Evolutionary conservation across 164 flowering plant species (phyloP), one percentile per base, ranked within the genome.

Genomic region (Amborella trichopoda): DNA sequence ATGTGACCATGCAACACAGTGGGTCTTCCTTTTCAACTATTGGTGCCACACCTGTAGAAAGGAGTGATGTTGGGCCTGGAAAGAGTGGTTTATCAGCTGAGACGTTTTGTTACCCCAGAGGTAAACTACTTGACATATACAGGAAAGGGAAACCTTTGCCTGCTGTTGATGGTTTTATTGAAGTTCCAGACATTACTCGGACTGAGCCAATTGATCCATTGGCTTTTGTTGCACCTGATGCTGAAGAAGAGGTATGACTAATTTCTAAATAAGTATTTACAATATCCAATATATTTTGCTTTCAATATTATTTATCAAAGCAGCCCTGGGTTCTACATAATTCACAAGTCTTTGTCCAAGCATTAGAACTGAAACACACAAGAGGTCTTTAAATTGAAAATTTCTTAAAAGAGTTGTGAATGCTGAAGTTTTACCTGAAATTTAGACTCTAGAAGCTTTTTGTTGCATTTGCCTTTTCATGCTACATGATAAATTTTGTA

Each of bases 61-160:
- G 58, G 64, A 53, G 28, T 51, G 75, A 52, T 27, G 41, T 44
- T 45, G 33, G 67, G 6, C 16, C 20, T 18, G 83, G 81, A 33
- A 79, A 70, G 54, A 59, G 62, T 27, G 62, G 49, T 26, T 28
- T 47, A n/a, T 38, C 60, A 13, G 52, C 53, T 38, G 59, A 50
- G 51, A 26, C 59, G 23, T 83, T 63, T 72, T 67, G 78, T 65
- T 90, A 81, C 32, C 87, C 98, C 3, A 76, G 98, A 59, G 94
- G 80, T 0, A 86, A 81, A 59, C 80, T 90, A 53, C 94, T 90
- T 54, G 95, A 86, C 67, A 80, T 86, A 33, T 90, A 90, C 56
- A 75, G 98, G 40, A 60, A 53, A 47, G 75, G 75, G 43, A 75
- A 70, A 56, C 49, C 59, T 46, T 61, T 58, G 53, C 60, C 73